Evolutionary conservation across 345 rosid species (phyloP).

Genomic region (Eucalyptus cladocalyx): DNA sequence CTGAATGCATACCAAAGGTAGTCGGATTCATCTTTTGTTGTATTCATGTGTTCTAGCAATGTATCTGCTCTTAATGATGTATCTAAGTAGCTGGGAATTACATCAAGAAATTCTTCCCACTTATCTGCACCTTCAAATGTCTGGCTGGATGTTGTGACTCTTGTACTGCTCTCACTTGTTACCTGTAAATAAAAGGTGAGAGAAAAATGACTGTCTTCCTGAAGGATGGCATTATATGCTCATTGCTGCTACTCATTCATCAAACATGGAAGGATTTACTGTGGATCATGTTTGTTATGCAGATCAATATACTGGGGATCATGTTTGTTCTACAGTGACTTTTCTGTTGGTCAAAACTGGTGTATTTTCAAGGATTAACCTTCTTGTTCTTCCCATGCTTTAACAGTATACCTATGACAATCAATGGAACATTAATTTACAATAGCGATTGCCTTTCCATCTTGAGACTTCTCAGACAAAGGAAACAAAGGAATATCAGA

Average conservation of each 20-base stretch:
- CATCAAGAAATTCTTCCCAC: conserved; percentile 58
- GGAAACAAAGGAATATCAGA: not conserved
- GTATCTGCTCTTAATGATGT: conserved; percentile 24
- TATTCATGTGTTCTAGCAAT: conserved; percentile 59
- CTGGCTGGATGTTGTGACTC: conserved; percentile 18
- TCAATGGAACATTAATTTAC: not conserved
- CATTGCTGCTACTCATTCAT: not conserved
- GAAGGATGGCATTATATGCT: not conserved
- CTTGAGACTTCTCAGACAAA: not conserved
- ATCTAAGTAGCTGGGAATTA: conserved; percentile 33
- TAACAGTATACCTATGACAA: not conserved
- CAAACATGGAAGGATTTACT: not conserved
- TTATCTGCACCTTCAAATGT: conserved; percentile 1
- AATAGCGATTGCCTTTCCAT: not conserved
- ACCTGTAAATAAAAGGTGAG: conserved; percentile 20
- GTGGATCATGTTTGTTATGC: not conserved
- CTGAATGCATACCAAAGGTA: conserved; percentile 85
- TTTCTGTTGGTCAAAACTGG: not conserved
- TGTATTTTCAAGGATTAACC: not conserved
- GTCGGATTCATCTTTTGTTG: conserved; percentile 69
- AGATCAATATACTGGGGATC: not conserved
- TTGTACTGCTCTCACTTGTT: conserved; percentile 17
- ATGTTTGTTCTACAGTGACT: not conserved
- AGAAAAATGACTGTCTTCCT: not conserved
- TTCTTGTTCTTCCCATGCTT: not conserved